Base-by-base conservation (phyloP, 129 eudicot species). In the carrot (Daucus carota) region DNA sequence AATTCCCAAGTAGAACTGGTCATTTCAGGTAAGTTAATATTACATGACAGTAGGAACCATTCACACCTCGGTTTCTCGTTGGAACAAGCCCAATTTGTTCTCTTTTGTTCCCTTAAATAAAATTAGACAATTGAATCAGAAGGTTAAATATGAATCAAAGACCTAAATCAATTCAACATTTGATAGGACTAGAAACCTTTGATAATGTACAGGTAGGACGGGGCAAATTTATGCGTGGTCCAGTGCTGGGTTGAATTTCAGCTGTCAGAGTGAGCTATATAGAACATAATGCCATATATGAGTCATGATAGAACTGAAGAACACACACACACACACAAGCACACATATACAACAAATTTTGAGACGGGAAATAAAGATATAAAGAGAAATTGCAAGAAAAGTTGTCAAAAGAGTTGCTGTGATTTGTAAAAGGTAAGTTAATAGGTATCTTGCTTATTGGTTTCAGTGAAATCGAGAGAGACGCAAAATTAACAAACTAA, bases 21-120 rank as follows among this genome's bases (percentile, higher is more conserved):
- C 34, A 50, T 52, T 31, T 15, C n/a, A 20, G 12, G 52, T 40
- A 2, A 29, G 24, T 26, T 41, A 29, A 60, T 67, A 41, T 70
- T 38, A n/a, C 28, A 62, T 31, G 46, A 69, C 52, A 72, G 46
- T 22, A 46, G 65, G 69, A 22, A 44, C 69, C 16, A 24, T 14
- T 34, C 79, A 82, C 74, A 92, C 96, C 89, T 87, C 81, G 78
- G 81, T 78, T 77, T 80, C 83, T 75, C 84, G 89, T 78, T 80
- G 85, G 75, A 83, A 73, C 75, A 82, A 74, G 73, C 80, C 88
- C 88, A 87, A 77, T 83, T 88, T 86, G 71, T 93, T 93, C 86
- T 93, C 98, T 93, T 93, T 90, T 79, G 90, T 84, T 66, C 84
- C 92, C 98, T 90, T 84, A 75, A 78, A 84, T 76, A 78, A 86